These are phyloP conservation scores for Raffaelea deltoideospora DNA, from an alignment of 2,329 filamentous ascomycete genomes.

Conservation along the genomic window DNA sequence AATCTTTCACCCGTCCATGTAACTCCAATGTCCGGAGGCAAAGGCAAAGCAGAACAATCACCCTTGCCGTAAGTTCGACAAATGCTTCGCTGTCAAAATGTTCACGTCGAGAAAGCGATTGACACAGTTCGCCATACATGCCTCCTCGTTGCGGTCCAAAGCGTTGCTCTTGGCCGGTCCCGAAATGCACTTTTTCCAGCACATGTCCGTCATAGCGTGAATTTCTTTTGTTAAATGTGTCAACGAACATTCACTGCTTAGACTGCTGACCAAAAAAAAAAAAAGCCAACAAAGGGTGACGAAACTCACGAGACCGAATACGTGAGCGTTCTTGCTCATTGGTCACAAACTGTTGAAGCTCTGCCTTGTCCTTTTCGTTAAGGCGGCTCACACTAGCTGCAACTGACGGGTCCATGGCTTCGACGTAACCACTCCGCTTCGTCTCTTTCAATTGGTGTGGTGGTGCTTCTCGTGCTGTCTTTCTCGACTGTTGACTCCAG, in stretches of 20 bases:
- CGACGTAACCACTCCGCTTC: no score
- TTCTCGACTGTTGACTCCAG: no score
- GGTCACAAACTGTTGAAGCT: slow-evolving; percentile 72
- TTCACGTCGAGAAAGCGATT: slow-evolving; percentile 88
- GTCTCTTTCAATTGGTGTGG: no score
- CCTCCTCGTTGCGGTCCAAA: slow-evolving; percentile 64
- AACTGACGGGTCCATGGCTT: no score
- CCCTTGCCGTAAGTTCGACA: slow-evolving; percentile 49
- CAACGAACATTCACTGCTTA: no score
- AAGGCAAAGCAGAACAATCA: no score
- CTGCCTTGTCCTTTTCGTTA: slow-evolving; percentile 66
- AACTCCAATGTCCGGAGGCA: no score
- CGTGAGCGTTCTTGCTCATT: slow-evolving; percentile 78
- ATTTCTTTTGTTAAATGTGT: slow-evolving; percentile 32
- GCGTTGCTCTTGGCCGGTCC: slow-evolving; percentile 53
- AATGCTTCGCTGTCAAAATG: slow-evolving; percentile 67
- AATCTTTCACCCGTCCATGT: no score
- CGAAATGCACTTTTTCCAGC: slow-evolving; percentile 90
- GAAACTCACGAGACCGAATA: slow-evolving; percentile 41
- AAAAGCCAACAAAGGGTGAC: slow-evolving; percentile 10
- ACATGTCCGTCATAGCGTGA: slow-evolving; percentile 51
- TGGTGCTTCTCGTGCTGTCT: no score
- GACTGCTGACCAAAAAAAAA: not conserved
- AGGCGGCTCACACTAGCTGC: slow-evolving; percentile 62
- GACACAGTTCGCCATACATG: slow-evolving; percentile 82